Evolutionary conservation across 2,329 filamentous ascomycete genomes (phyloP).

Genomic region (Triangularia setosa): DNA sequence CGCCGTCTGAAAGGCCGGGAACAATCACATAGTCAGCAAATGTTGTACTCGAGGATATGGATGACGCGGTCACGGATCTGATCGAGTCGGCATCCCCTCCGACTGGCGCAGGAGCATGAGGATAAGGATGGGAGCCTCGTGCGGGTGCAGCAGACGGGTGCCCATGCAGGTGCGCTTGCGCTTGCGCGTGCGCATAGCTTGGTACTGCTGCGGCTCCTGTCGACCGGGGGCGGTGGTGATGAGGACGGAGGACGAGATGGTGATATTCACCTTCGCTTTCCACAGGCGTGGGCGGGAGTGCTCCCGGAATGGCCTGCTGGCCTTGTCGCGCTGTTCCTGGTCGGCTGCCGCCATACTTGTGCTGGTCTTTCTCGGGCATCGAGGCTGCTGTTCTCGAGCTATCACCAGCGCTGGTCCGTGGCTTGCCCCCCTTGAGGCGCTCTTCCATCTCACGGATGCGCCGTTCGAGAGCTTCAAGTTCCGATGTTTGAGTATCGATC

Average conservation of each 20-base stretch:
- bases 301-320: constrained; percentile 51
- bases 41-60: constrained; percentile 33
- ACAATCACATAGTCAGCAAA: constrained; percentile 43
- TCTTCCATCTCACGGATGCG: constrained; percentile 82
- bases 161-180: not conserved
- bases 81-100: constrained; percentile 20
- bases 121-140: constrained; percentile 12
- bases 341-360: constrained; percentile 44
- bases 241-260: constrained; percentile 21
- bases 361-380: constrained; percentile 29
- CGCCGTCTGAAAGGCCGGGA: constrained; percentile 38
- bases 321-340: constrained; percentile 50
- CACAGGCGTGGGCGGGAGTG: constrained; percentile 57
- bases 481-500: constrained; percentile 68
- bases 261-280: constrained; percentile 58
- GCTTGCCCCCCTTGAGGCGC: constrained; percentile 52
- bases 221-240: constrained; percentile 24
- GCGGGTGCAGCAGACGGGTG: constrained; percentile 4
- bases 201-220: not conserved
- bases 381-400: constrained; percentile 17
- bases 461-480: constrained; percentile 82
- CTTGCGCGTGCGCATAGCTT: constrained; percentile 8
- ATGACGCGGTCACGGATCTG: constrained; percentile 28
- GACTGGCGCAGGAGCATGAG: constrained; percentile 4
- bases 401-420: constrained; percentile 11